Conservation (phyloP, 2,329 filamentous ascomycete species). For the Orbilia quercus region DNA sequence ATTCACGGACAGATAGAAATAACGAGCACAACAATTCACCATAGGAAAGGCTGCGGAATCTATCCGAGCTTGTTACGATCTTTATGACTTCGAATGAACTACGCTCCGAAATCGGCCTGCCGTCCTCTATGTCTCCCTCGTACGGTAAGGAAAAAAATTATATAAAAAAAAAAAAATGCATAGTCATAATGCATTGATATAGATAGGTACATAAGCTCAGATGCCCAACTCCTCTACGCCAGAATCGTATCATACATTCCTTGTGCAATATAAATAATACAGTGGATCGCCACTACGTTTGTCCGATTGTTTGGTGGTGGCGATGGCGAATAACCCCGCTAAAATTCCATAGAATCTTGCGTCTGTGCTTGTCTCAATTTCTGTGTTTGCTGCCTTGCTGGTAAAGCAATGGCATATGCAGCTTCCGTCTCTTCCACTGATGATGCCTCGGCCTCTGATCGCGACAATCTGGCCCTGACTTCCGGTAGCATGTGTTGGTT, state of each 20-base stretch:
- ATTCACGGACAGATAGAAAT: no score
- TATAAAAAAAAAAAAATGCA: background rate
- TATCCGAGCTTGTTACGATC: no score
- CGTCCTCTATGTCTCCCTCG: no score
- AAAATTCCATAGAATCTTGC: constrained; percentile 46
- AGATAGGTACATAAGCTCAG: constrained; percentile 17
- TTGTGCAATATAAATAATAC: constrained; percentile 22
- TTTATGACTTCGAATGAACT: no score
- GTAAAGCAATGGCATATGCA: constrained; percentile 39
- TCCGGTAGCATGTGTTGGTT: constrained; percentile 88
- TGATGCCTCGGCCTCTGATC: constrained; percentile 4
- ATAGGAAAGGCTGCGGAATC: no score
- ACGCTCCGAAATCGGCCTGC: no score
- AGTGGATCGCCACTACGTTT: constrained; percentile 11
- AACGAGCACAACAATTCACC: no score
- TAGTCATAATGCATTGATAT: constrained; percentile 7
- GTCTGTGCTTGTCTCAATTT: constrained; percentile 18
- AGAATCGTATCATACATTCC: constrained; percentile 33
- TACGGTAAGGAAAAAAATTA: no score
- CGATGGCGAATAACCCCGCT: constrained; percentile 3
- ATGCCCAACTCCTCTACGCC: constrained; percentile 44
- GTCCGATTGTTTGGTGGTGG: background rate
- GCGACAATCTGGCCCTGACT: constrained; percentile 46
- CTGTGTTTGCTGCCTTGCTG: constrained; percentile 16
- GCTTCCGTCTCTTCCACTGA: constrained; percentile 31